These are phyloP conservation scores for Geoglossum cookeanum DNA, from an alignment of 2,329 filamentous ascomycete species.

Conservation along the genomic window DNA sequence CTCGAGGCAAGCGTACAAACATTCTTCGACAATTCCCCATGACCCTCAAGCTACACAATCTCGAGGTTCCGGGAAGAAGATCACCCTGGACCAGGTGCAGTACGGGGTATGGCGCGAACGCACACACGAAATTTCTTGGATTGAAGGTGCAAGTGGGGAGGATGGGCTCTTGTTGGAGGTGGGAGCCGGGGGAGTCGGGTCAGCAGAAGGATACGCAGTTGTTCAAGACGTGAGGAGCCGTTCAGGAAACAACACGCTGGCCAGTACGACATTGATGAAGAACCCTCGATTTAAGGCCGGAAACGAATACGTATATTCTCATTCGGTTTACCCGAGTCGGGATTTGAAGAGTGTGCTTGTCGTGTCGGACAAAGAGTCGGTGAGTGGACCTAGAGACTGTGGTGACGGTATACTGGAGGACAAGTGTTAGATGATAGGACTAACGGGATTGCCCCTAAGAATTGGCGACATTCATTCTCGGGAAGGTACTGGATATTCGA, in stretches of 20 bases:
- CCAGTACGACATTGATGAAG: conserved; percentile 59
- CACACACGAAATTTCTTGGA: conserved; percentile 54
- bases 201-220: conserved; percentile 54
- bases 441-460: conserved; percentile 23
- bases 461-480: conserved; percentile 81
- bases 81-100: conserved; percentile 55
- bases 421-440: background rate
- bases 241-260: conserved; percentile 24
- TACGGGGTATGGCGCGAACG: conserved; percentile 44
- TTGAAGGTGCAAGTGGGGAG: conserved; percentile 51
- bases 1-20: conserved; percentile 43
- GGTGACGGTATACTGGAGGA: background rate
- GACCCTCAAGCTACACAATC: conserved; percentile 45
- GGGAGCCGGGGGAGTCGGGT: conserved; percentile 28
- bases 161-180: conserved; percentile 74
- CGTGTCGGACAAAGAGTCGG: conserved; percentile 40
- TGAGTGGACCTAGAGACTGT: background rate
- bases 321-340: conserved; percentile 53
- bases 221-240: conserved; percentile 65
- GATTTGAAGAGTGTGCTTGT: conserved; percentile 75
- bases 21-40: conserved; percentile 43
- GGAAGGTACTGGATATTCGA: conserved; percentile 85
- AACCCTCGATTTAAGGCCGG: conserved; percentile 39
- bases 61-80: conserved; percentile 47
- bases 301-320: conserved; percentile 35